Base-by-base conservation (phyloP, 768 basidiomycete genomes). In the Rhodotorula graminis region DNA sequence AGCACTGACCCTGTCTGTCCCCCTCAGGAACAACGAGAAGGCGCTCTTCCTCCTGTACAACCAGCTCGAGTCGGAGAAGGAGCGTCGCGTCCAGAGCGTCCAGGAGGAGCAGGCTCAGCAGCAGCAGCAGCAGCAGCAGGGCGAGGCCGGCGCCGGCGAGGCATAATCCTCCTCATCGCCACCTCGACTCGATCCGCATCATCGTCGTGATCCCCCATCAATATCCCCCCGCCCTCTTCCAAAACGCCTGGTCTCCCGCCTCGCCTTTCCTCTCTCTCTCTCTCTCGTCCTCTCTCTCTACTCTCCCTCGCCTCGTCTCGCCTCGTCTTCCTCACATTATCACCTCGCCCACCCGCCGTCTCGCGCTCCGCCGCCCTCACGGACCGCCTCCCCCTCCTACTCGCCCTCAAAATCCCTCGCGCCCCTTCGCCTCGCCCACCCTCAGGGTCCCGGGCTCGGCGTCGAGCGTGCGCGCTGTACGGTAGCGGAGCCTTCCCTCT, bases 21-120 rank as follows among this genome's bases (percentile, higher is more conserved):
- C 46, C 0, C 47, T 27, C 64, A 65, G 64, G 62, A 90, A 92
- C 77, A 97, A 96, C 82, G 95, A 99, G 83, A 95, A 97, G 83
- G 96, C 96, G 4, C 84, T 99, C 70, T 98, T 95, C 85, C 84
- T 99, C 71, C 86, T 99, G 73, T 99, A 98, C 83, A 93, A 95
- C 79, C 95, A 96, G 80, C 84, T 95, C 74, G 94, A 96, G 84
- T 70, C 69, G 21, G 78, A 79, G 72, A 79, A 79, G 75, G 78
- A 79, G 57, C 67, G 77, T 11, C 56, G 78, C 44, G 72, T 76
- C 47, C 76, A 79, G 71, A 60, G 40, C 50, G 75, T 65, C 60
- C 72, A 71, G 66, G 67, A 71, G 33, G 67, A 74, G 62, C 67
- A 71, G 50, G 56, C 61, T 4, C 55, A 56, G 56, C 56, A 37